Conservation (phyloP, 345 rosid genomes). For the Chamaenerion angustifolium region DNA sequence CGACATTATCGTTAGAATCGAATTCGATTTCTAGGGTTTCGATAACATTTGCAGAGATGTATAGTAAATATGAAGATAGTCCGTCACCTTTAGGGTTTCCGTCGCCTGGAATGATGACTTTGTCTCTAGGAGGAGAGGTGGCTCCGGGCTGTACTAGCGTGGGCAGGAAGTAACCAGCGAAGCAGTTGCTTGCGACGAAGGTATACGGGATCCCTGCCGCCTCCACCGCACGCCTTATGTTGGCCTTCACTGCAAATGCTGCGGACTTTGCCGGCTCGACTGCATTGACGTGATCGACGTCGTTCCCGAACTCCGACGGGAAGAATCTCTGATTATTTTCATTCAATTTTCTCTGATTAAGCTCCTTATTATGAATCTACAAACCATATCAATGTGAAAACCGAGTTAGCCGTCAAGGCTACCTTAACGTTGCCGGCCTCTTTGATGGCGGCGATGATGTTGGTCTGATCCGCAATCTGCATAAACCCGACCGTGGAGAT, state of each 20-base stretch:
- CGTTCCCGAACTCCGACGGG: slow-evolving; percentile 63
- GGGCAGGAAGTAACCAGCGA: slow-evolving; percentile 42
- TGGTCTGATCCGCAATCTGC: slow-evolving; percentile 53
- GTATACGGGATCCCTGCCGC: slow-evolving; percentile 42
- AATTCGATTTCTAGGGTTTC: neutral
- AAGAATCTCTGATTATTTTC: slow-evolving; percentile 30
- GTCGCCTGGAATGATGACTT: slow-evolving; percentile 40
- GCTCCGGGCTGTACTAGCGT: slow-evolving; percentile 31
- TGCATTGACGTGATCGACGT: slow-evolving; percentile 36
- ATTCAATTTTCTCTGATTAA: too few species aligned
- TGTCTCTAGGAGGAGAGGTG: slow-evolving; percentile 44
- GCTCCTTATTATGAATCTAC: slow-evolving; percentile 6
- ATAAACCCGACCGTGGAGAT: slow-evolving; percentile 42
- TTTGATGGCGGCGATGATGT: slow-evolving; percentile 67
- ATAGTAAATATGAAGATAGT: too few species aligned
- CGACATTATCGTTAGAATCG: too few species aligned
- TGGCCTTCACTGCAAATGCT: slow-evolving; percentile 24
- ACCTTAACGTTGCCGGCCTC: slow-evolving; percentile 84
- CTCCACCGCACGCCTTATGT: slow-evolving; percentile 34
- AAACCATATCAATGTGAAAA: too few species aligned
- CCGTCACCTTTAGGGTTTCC: slow-evolving; percentile 52
- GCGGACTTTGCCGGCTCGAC: slow-evolving; percentile 35
- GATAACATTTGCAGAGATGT: too few species aligned
- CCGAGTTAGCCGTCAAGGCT: too few species aligned
- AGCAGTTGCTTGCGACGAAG: slow-evolving; percentile 28